These are phyloP conservation scores for Hymenoscyphus infarciens DNA, from an alignment of 2,329 filamentous ascomycete genomes.

Conservation along the genomic window DNA sequence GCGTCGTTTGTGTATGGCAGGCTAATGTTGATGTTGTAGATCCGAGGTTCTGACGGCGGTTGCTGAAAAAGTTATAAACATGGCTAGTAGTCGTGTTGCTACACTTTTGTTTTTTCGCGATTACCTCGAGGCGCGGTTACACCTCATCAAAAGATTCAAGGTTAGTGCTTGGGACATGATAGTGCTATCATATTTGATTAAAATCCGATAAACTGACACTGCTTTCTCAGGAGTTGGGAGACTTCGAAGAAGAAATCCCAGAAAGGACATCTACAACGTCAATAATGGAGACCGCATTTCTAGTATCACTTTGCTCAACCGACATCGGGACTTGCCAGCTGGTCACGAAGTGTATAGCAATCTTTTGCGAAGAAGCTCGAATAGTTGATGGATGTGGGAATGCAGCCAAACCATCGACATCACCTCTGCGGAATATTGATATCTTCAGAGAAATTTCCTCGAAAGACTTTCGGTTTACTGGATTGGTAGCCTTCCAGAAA, in stretches of 20 bases:
- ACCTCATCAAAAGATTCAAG: constrained; percentile 43
- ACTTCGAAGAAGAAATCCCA: constrained; percentile 50
- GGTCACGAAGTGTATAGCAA: constrained; percentile 57
- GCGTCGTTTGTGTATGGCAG: background rate
- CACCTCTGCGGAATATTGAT: constrained; percentile 57
- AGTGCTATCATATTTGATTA: background rate
- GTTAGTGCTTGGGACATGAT: constrained; percentile 23
- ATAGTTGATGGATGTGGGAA: constrained; percentile 45
- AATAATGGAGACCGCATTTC: constrained; percentile 58
- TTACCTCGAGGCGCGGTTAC: constrained; percentile 54
- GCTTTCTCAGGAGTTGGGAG: constrained; percentile 47
- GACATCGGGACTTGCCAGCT: constrained; percentile 63
- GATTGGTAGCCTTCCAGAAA: constrained; percentile 67
- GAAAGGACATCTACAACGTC: constrained; percentile 52
- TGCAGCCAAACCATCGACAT: constrained; percentile 44
- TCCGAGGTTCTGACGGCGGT: constrained; percentile 32
- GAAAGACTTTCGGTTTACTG: constrained; percentile 62
- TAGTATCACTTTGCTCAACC: constrained; percentile 62
- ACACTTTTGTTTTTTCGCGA: constrained; percentile 43
- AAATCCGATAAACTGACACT: constrained; percentile 36
- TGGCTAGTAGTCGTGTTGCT: constrained; percentile 26
- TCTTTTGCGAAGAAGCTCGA: constrained; percentile 59
- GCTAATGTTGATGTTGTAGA: constrained; percentile 18
- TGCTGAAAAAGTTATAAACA: constrained; percentile 29
- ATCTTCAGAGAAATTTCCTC: constrained; percentile 61